phyloP scores from a whole-genome alignment of 1,284 basidiomycete genomes.

The Papiliotrema fonsecae region DNA sequence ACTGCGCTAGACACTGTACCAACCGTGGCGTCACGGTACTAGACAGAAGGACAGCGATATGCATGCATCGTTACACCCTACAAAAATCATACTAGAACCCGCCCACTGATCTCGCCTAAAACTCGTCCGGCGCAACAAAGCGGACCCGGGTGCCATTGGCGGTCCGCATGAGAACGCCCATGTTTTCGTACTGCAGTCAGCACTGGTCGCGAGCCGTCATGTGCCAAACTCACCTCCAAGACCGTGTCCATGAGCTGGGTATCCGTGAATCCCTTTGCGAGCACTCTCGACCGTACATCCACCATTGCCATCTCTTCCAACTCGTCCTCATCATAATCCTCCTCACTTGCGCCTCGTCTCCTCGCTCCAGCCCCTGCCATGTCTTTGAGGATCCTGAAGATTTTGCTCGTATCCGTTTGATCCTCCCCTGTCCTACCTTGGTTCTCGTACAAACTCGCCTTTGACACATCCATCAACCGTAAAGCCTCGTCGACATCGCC shows the following conservation, averaged over 20 bases:
- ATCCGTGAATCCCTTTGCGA: constrained; percentile 85
- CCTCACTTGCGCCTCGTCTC: constrained; percentile 50
- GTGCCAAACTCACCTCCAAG: constrained; percentile 56
- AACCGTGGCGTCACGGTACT: too few species aligned
- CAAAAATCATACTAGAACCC: too few species aligned
- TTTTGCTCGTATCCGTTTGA: constrained; percentile 70
- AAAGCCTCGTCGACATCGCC: constrained; percentile 95
- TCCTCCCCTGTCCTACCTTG: constrained; percentile 61
- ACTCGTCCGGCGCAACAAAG: constrained; percentile 44
- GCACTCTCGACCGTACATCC: constrained; percentile 74
- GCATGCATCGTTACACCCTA: too few species aligned
- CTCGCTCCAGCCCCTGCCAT: constrained; percentile 58
- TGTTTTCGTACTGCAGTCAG: constrained; percentile 62
- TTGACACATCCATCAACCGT: constrained; percentile 92
- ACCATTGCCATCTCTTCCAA: constrained; percentile 62
- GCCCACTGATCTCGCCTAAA: constrained; percentile 1
- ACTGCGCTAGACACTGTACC: too few species aligned
- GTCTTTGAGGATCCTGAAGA: constrained; percentile 82
- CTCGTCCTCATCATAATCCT: constrained; percentile 59
- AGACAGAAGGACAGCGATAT: too few species aligned
- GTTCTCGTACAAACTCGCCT: constrained; percentile 77
- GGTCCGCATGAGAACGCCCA: constrained; percentile 68
- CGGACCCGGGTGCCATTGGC: constrained; percentile 70
- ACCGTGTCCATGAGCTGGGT: constrained; percentile 80
- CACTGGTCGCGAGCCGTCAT: background rate